phyloP scores from a whole-genome alignment of 106 monocot species.

The Narthecium ossifragum region DNA sequence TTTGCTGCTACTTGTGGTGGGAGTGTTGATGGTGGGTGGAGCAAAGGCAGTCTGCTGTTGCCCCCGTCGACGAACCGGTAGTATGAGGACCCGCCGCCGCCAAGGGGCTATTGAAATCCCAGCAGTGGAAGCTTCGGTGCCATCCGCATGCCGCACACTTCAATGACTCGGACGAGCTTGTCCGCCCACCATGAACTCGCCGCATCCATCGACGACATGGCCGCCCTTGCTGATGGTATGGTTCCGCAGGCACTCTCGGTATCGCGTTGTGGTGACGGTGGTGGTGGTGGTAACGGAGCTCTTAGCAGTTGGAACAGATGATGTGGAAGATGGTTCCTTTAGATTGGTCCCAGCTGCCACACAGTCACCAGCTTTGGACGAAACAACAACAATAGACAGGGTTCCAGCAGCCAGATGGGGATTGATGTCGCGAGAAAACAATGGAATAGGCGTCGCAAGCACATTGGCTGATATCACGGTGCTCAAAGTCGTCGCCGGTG shows the following conservation, averaged over 20 bases:
- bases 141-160: slow-evolving; percentile 41
- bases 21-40: too few species aligned
- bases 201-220: slow-evolving; percentile 37
- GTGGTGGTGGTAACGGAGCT: not conserved
- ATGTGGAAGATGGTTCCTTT: not conserved
- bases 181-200: slow-evolving; percentile 30
- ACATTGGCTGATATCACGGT: not conserved
- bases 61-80: not conserved
- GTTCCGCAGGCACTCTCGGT: slow-evolving; percentile 31
- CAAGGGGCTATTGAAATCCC: not conserved
- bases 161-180: slow-evolving; percentile 4
- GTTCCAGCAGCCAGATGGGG: not conserved
- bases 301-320: not conserved
- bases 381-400: not conserved
- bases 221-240: slow-evolving; percentile 30
- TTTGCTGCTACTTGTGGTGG: too few species aligned
- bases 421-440: not conserved
- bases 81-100: not conserved
- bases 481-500: too few species aligned
- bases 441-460: not conserved
- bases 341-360: too few species aligned
- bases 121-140: slow-evolving; percentile 45
- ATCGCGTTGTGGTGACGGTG: not conserved
- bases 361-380: not conserved
- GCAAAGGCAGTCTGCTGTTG: not conserved